Evolutionary conservation across 2,329 filamentous ascomycete genomes (phyloP).

Genomic region (Botrytis squamosa): DNA sequence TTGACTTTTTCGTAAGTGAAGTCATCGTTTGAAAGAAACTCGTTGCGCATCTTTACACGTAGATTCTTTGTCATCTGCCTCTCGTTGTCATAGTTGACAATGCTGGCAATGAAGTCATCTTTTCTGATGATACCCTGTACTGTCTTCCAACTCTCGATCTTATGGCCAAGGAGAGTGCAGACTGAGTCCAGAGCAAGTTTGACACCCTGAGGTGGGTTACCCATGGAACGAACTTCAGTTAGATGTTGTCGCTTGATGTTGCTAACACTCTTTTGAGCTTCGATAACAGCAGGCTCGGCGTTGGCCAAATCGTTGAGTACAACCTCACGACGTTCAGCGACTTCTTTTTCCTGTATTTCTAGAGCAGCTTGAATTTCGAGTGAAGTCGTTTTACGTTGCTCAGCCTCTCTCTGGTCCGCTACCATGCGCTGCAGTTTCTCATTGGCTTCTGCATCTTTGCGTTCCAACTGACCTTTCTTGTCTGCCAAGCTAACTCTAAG

Average conservation of each 20-base stretch:
- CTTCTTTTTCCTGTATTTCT: conserved; percentile 85
- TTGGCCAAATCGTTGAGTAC: conserved; percentile 84
- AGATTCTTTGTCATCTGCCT: conserved; percentile 84
- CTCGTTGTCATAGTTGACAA: conserved; percentile 96
- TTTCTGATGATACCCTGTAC: conserved; percentile 84
- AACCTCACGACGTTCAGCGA: conserved; percentile 77
- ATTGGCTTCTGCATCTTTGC: conserved; percentile 92
- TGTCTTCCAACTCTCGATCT: conserved; percentile 84
- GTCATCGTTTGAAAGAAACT: conserved; percentile 88
- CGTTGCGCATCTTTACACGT: conserved; percentile 84
- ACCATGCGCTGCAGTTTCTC: conserved; percentile 98
- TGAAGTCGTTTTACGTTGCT: conserved; percentile 84
- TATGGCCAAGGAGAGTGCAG: conserved; percentile 89
- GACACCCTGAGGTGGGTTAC: conserved; percentile 85
- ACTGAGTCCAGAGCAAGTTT: conserved; percentile 93
- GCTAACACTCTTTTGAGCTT: conserved; percentile 93
- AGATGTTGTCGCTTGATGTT: conserved; percentile 98
- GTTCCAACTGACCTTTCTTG: conserved; percentile 90
- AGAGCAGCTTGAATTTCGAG: conserved; percentile 84
- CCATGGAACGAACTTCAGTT: conserved; percentile 97
- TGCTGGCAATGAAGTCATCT: conserved; percentile 97
- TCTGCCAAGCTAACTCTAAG: conserved; percentile 85
- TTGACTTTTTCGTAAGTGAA: conserved; percentile 97
- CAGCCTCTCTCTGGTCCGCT: conserved; percentile 89
- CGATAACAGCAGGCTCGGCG: conserved; percentile 88